Conservation (phyloP, 2,329 filamentous ascomycete species). For the Fusarium stilboides region DNA sequence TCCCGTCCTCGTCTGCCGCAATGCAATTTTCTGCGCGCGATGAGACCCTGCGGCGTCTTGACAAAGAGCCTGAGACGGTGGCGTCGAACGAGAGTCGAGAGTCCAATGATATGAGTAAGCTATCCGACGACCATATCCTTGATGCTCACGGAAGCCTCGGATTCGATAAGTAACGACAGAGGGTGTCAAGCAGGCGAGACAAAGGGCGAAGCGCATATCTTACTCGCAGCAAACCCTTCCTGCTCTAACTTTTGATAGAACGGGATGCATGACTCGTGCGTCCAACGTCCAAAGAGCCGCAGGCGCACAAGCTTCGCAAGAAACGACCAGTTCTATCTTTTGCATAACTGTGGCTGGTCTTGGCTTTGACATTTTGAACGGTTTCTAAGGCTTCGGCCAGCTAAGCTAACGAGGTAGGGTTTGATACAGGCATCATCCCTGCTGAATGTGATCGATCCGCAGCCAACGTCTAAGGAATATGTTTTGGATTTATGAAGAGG, state of each 20-base stretch:
- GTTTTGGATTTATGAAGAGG: conserved; percentile 13
- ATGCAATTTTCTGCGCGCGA: conserved; percentile 8
- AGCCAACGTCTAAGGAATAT: conserved; percentile 10
- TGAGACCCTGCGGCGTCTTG: conserved; percentile 25
- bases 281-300: conserved; percentile 17
- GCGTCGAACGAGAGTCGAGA: neutral
- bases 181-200: neutral
- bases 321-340: conserved; percentile 8
- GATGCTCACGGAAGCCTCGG: conserved; percentile 2
- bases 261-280: conserved; percentile 26
- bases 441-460: conserved; percentile 22
- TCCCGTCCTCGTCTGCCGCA: neutral
- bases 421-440: conserved; percentile 33
- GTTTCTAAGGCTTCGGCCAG: conserved; percentile 26
- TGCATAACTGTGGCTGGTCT: conserved; percentile 19
- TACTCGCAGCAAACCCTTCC: conserved; percentile 7
- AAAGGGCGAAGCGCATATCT: neutral
- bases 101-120: neutral
- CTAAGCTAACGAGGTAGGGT: conserved; percentile 18
- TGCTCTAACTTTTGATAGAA: neutral
- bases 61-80: conserved; percentile 2
- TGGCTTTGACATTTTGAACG: conserved; percentile 27
- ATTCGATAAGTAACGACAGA: neutral
- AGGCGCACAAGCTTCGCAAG: conserved; percentile 13
- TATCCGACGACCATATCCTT: neutral